Evolutionary conservation across 768 basidiomycete genomes (phyloP), one percentile per base, ranked within the genome.

Genomic region (Tricholoma sp.): DNA sequence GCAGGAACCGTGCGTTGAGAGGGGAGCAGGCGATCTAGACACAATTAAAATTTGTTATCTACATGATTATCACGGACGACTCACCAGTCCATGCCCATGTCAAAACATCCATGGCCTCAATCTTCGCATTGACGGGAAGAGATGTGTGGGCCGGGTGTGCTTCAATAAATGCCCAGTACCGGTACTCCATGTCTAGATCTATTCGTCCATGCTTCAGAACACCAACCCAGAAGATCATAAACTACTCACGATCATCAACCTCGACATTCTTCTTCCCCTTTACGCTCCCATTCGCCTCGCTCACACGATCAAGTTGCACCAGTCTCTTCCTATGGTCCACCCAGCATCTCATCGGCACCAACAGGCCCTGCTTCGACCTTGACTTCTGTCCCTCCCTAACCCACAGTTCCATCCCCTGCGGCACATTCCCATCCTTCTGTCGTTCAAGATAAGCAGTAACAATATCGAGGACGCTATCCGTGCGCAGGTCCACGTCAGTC

Each of bases 151-250:
- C 88, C 0, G 91, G 91, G 61, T 92, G 89, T 33, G 80, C 71
- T 67, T 91, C 87, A 71, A 93, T 79, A 65, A 85, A 93, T 6
- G 82, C 73, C 91, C 91, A 93, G 64, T 91, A 93, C 54, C 86
- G 76, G 61, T 87, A 89, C 64, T 90, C 88, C 63, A 84, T 77
- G 54, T 91, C 88, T 18, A 89, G 72, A 47, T 81, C 91, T 91
- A 59, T 13, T 50, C 8, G 13, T 13, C 50, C 52, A 17, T 13
- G 1, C n/a, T 44, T 13, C 41, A 44, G 37, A 55, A 41, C 9
- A 37, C 6, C 6, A 4, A 36, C 28, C 34, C 6, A 56, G 4
- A 41, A 24, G 11, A 11, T 4, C 9, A 29, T 53, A 56, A 36
- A 52, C 57, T 7, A 78, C 78, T 68, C 61, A 80, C 78, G 72